Evolutionary conservation across 2,329 filamentous ascomycete species (phyloP).

Genomic region (Xylariomycetidae sp.): DNA sequence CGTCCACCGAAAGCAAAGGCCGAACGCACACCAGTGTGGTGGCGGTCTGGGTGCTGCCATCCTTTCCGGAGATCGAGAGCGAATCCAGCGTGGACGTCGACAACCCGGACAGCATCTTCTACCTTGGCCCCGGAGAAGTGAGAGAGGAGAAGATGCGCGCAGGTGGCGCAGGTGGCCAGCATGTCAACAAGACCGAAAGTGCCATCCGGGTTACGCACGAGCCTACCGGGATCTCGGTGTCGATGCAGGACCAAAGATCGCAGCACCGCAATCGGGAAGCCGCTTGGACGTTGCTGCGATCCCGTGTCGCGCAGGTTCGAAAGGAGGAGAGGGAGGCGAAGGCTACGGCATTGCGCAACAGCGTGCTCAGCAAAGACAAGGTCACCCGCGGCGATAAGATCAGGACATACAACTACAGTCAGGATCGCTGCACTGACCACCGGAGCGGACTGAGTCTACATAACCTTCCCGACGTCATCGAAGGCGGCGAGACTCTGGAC

Average conservation of each 20-base stretch:
- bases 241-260: slow-evolving; percentile 87
- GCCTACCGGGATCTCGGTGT: slow-evolving; percentile 79
- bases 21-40: slow-evolving; percentile 91
- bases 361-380: slow-evolving; percentile 70
- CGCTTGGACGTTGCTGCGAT: slow-evolving; percentile 80
- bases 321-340: slow-evolving; percentile 81
- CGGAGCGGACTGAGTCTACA: slow-evolving; percentile 73
- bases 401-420: slow-evolving; percentile 76
- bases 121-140: slow-evolving; percentile 79
- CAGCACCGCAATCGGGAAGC: slow-evolving; percentile 84
- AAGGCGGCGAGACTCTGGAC: slow-evolving; percentile 65
- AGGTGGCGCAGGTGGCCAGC: slow-evolving; percentile 86
- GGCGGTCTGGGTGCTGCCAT: slow-evolving; percentile 86
- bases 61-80: slow-evolving; percentile 56
- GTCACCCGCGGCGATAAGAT: slow-evolving; percentile 93
- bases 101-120: slow-evolving; percentile 87
- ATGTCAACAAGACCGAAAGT: slow-evolving; percentile 97
- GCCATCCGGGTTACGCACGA: slow-evolving; percentile 88
- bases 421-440: slow-evolving; percentile 82
- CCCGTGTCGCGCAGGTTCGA: slow-evolving; percentile 71
- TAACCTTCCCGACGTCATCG: slow-evolving; percentile 74
- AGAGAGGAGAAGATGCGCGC: slow-evolving; percentile 84
- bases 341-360: slow-evolving; percentile 65
- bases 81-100: slow-evolving; percentile 62
- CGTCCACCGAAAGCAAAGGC: slow-evolving; percentile 83